phyloP scores from a whole-genome alignment of 345 rosid species.

The Nasturtium officinale region DNA sequence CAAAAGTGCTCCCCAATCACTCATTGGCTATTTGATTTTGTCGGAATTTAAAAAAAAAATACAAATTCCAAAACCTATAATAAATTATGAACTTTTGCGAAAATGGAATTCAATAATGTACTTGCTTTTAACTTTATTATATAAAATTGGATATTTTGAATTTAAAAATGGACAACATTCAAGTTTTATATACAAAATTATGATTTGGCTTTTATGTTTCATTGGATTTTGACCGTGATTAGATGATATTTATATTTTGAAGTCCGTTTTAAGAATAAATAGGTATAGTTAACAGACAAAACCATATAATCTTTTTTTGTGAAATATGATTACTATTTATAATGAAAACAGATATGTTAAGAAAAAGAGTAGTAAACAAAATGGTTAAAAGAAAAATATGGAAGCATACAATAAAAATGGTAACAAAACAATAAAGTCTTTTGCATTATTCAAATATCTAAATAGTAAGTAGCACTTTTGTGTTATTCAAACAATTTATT shows the following conservation, averaged over 20 bases:
- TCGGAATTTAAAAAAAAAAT: slow-evolving; percentile 4
- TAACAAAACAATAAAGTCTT: no score
- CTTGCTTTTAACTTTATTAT: background rate
- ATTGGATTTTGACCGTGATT: background rate
- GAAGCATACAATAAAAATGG: no score
- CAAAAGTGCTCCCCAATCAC: slow-evolving; percentile 18
- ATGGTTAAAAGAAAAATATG: background rate
- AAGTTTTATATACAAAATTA: background rate
- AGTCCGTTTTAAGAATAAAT: background rate
- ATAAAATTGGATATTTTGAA: background rate
- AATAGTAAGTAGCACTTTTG: background rate
- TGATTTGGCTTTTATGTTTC: background rate
- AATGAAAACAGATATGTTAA: no score
- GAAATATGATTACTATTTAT: no score
- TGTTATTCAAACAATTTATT: no score
- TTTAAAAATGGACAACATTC: background rate
- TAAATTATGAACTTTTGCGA: background rate
- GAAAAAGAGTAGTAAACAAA: background rate
- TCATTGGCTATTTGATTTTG: slow-evolving; percentile 23
- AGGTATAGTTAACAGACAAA: background rate
- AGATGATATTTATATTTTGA: background rate
- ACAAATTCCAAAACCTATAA: background rate
- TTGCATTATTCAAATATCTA: no score
- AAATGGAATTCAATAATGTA: background rate
- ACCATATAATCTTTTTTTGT: no score